Conservation (phyloP, 768 basidiomycete genomes). For the Lanmaoa rubissima region DNA sequence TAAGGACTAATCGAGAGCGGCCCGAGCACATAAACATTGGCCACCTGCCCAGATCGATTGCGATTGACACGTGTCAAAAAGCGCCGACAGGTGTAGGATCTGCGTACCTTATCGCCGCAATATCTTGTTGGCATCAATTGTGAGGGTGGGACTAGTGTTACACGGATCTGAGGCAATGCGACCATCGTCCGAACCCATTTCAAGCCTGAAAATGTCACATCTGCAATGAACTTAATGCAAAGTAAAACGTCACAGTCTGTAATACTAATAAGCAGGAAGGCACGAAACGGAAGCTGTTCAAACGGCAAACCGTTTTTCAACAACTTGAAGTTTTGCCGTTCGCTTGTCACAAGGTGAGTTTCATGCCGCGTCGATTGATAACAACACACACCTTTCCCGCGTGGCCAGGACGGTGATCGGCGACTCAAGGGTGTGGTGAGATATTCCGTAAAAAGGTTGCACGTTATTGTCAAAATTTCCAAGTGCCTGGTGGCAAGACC, state of each 20-base stretch:
- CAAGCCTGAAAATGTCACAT: not conserved
- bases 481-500: conserved; percentile 20
- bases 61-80: conserved; percentile 1
- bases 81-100: not conserved
- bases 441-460: conserved; percentile 18
- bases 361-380: not conserved
- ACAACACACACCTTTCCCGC: not conserved
- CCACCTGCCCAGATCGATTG: not conserved
- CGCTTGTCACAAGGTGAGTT: not conserved
- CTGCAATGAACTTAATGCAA: conserved; percentile 1
- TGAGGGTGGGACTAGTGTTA: not conserved
- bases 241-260: not conserved
- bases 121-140: not conserved
- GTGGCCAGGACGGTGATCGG: conserved; percentile 12
- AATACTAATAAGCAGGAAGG: not conserved
- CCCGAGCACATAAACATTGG: not conserved
- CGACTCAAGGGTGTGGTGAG: conserved; percentile 5
- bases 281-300: not conserved
- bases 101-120: conserved; percentile 1
- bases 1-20: not conserved
- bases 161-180: not conserved
- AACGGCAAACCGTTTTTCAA: conserved; percentile 2
- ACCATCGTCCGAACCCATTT: not conserved
- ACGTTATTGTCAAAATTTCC: conserved; percentile 9
- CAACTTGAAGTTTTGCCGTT: not conserved